phyloP scores from a whole-genome alignment of 176 grass and related monocot genomes.

The Thalia dealbata region DNA sequence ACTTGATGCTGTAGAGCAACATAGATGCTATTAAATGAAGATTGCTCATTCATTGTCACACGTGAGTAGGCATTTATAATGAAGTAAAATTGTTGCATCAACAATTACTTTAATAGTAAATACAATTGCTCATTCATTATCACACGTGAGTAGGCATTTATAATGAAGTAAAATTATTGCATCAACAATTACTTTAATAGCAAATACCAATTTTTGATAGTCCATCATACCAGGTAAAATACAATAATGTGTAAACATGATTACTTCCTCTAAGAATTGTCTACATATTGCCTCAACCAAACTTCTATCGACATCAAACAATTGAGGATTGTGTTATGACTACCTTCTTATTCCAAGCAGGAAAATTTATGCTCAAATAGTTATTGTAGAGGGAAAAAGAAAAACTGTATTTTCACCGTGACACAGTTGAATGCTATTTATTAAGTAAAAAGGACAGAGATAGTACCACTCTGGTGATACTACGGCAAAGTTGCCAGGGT shows the following conservation, averaged over 20 bases:
- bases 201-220: background rate
- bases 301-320: background rate
- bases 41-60: background rate
- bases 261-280: background rate
- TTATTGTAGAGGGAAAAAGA: background rate
- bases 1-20: background rate
- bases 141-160: background rate
- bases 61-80: background rate
- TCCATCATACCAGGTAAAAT: background rate
- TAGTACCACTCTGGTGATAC: background rate
- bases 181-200: background rate
- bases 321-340: background rate
- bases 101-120: background rate
- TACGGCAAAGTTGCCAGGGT: background rate
- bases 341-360: background rate
- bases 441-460: background rate
- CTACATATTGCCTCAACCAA: background rate
- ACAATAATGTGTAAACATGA: background rate
- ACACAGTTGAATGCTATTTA: background rate
- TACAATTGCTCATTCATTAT: background rate
- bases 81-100: background rate
- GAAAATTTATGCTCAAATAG: background rate
- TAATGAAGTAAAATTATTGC: background rate
- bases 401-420: background rate
- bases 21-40: background rate